Conservation (phyloP, 805 yeast species). For the Myxozyma neglecta region DNA sequence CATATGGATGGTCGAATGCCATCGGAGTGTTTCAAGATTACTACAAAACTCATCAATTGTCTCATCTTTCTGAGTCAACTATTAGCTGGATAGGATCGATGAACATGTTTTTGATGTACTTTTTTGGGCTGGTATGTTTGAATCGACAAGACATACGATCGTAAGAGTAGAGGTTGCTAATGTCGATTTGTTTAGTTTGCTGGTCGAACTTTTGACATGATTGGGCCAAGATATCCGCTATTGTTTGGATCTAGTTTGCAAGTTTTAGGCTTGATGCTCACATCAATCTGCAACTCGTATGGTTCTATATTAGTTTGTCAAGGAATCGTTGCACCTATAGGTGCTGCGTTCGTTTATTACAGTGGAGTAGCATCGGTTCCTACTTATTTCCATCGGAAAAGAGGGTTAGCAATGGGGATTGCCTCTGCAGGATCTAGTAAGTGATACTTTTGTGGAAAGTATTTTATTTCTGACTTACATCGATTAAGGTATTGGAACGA, state of each 20-base stretch:
- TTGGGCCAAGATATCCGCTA: constrained; percentile 27
- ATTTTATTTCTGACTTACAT: not conserved
- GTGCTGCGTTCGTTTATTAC: constrained; percentile 13
- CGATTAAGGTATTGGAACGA: constrained; percentile 47
- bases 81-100: constrained; percentile 40
- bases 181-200: constrained; percentile 21
- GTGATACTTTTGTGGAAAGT: not conserved
- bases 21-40: constrained; percentile 34
- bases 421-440: constrained; percentile 50
- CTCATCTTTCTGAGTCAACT: constrained; percentile 31
- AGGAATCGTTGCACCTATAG: constrained; percentile 32
- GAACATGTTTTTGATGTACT: constrained; percentile 34
- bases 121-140: constrained; percentile 25
- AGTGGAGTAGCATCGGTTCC: constrained; percentile 45
- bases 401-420: constrained; percentile 50
- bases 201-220: constrained; percentile 37
- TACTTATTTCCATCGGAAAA: constrained; percentile 47
- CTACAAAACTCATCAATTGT: constrained; percentile 33
- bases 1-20: constrained; percentile 16
- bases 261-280: constrained; percentile 39
- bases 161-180: not conserved
- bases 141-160: not conserved
- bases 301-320: constrained; percentile 56
- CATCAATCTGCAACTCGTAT: constrained; percentile 42
- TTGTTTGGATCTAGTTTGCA: constrained; percentile 32